Conservation (phyloP, 441 rosid genomes). For the Brassica hybrid region DNA sequence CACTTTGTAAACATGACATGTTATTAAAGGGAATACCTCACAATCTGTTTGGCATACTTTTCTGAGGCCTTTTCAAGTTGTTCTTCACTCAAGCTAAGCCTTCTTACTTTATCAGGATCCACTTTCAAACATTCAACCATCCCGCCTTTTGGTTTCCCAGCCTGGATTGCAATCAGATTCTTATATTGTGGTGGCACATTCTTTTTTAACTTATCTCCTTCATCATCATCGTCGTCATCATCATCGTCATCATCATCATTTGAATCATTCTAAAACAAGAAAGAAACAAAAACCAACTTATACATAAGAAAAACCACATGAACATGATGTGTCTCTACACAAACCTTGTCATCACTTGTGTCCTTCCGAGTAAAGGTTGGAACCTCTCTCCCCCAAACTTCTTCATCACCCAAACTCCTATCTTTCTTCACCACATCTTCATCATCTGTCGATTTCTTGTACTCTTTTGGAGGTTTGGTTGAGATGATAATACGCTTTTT, state of each 20-base stretch:
- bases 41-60: constrained; percentile 65
- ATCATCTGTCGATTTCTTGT: constrained; percentile 55
- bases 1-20: constrained; percentile 2
- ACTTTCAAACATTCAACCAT: constrained; percentile 61
- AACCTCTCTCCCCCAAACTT: constrained; percentile 73
- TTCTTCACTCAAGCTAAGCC: constrained; percentile 90
- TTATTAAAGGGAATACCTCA: constrained; percentile 55
- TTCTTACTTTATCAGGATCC: constrained; percentile 75
- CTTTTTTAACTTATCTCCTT: constrained; percentile 48
- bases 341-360: constrained; percentile 55
- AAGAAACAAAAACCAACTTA: background rate
- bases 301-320: background rate
- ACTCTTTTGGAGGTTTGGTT: constrained; percentile 94
- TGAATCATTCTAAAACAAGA: constrained; percentile 48
- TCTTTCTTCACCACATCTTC: constrained; percentile 49
- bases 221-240: constrained; percentile 58
- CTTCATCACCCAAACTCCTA: constrained; percentile 60
- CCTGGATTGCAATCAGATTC: constrained; percentile 78
- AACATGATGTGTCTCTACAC: constrained; percentile 12
- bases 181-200: constrained; percentile 66
- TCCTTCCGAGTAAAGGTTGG: constrained; percentile 41
- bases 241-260: constrained; percentile 47
- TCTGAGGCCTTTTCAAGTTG: constrained; percentile 72
- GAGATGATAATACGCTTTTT: constrained; percentile 75
- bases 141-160: constrained; percentile 95